A percentile compares a stretch with the other conserved stretches of the same genome.
Conservation (phyloP, 1,284 basidiomycete genomes). For the Uromyces viciae-fabae region DNA sequence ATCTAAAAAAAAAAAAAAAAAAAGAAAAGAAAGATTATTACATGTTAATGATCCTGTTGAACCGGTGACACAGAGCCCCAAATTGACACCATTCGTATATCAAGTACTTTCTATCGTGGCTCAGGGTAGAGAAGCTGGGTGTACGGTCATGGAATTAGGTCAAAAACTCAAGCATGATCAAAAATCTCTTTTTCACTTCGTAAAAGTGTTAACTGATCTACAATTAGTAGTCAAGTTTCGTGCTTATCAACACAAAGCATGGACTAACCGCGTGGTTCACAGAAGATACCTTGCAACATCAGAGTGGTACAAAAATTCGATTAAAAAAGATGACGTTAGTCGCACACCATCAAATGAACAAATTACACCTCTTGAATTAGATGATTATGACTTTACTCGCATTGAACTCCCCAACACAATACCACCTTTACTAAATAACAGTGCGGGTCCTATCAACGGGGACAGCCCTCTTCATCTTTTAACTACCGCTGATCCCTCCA, state of each 20-base stretch:
- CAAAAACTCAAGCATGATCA: conserved; percentile 77
- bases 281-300: conserved; percentile 50
- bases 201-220: conserved; percentile 68
- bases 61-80: conserved; percentile 63
- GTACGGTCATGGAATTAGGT: conserved; percentile 73
- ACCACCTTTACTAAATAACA: not conserved
- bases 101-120: conserved; percentile 79
- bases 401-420: not conserved
- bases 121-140: conserved; percentile 69
- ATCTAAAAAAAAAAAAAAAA: too few relatives aligned
- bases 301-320: conserved; percentile 43
- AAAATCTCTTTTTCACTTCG: conserved; percentile 80
- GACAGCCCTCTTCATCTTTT: not conserved
- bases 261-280: conserved; percentile 53
- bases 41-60: too few relatives aligned
- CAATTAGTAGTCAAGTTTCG: conserved; percentile 61
- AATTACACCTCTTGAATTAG: conserved; percentile 30
- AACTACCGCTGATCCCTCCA: conserved; percentile 28
- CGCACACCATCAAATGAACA: conserved; percentile 46
- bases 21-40: too few relatives aligned
- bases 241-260: conserved; percentile 47
- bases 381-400: not conserved
- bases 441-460: not conserved
- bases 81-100: conserved; percentile 76
- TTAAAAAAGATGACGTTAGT: conserved; percentile 30